These are phyloP conservation scores for Blastobotrys elegans DNA, from an alignment of 1,139 yeast species.

Conservation along the genomic window DNA sequence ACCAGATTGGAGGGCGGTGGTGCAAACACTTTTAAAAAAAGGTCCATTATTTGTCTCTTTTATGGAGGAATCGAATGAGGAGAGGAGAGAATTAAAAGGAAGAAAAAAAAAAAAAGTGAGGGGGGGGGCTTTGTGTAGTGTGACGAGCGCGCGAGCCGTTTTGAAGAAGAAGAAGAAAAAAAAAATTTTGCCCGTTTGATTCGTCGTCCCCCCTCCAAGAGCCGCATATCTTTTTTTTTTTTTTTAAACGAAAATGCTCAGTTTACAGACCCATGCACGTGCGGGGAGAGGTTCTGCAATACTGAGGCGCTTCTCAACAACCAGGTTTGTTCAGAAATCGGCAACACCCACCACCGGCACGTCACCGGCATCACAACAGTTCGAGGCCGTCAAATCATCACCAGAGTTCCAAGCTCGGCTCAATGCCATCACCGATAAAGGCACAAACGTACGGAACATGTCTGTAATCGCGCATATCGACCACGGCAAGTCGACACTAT, in stretches of 20 bases:
- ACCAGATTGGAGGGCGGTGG: constrained; percentile 4
- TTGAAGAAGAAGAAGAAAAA: not conserved
- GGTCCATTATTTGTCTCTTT: no score
- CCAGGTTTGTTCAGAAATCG: no score
- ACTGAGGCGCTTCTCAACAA: no score
- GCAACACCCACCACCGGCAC: not conserved
- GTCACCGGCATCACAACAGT: not conserved
- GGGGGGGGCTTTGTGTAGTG: not conserved
- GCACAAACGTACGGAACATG: constrained; percentile 66
- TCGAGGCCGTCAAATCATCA: constrained; percentile 6
- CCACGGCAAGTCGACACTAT: constrained; percentile 91
- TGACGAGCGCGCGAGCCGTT: not conserved
- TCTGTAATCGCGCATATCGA: constrained; percentile 98
- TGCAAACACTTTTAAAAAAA: constrained; percentile 4
- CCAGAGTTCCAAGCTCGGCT: constrained; percentile 46
- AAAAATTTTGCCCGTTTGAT: not conserved
- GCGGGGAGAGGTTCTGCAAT: no score
- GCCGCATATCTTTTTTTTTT: not conserved
- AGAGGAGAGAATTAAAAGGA: constrained; percentile 1
- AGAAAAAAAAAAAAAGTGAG: constrained; percentile 3
- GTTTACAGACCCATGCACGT: no score
- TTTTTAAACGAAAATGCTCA: no score
- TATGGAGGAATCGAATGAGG: no score
- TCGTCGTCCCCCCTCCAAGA: not conserved
- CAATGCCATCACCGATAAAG: constrained; percentile 52